Percentiles rank a stretch among this genome's conserved stretches.
phyloP scores from a whole-genome alignment of 1,139 yeast species.

The Yamadazyma taylorii region DNA sequence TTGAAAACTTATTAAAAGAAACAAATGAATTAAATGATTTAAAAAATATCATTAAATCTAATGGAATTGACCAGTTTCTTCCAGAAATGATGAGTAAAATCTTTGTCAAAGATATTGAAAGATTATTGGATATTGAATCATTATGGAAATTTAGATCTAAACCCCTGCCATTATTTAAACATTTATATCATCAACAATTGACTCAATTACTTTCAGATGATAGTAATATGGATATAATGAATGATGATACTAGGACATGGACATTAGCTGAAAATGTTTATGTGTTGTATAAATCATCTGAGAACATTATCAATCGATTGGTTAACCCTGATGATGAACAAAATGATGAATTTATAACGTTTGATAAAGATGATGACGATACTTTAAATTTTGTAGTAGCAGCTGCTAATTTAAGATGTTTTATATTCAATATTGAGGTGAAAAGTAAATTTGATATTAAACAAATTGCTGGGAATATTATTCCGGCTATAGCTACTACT shows the following conservation, averaged over 20 bases:
- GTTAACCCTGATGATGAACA: no score
- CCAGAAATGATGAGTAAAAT: conserved; percentile 51
- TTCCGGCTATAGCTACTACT: conserved; percentile 98
- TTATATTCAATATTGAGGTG: conserved; percentile 66
- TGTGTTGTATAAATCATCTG: conserved; percentile 54
- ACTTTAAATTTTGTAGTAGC: conserved; percentile 86
- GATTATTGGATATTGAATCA: conserved; percentile 68
- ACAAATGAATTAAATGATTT: conserved; percentile 73
- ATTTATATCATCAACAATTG: conserved; percentile 17
- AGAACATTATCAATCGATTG: conserved; percentile 53
- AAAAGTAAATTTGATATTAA: conserved; percentile 86
- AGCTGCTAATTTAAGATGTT: conserved; percentile 80
- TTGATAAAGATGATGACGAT: conserved; percentile 95
- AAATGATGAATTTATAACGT: no score
- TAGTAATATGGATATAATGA: conserved; percentile 23
- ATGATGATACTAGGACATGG: conserved; percentile 66
- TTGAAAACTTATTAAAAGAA: conserved; percentile 67
- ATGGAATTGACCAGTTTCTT: conserved; percentile 32
- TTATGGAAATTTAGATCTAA: conserved; percentile 73
- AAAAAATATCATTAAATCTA: conserved; percentile 46
- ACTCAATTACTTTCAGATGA: conserved; percentile 13
- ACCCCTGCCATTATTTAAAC: conserved; percentile 61
- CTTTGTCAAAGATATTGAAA: conserved; percentile 70
- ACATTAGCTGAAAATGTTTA: conserved; percentile 59
- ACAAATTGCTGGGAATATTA: conserved; percentile 95